phyloP scores from a whole-genome alignment of 768 basidiomycete species.

The Panaeolus papilionaceus region DNA sequence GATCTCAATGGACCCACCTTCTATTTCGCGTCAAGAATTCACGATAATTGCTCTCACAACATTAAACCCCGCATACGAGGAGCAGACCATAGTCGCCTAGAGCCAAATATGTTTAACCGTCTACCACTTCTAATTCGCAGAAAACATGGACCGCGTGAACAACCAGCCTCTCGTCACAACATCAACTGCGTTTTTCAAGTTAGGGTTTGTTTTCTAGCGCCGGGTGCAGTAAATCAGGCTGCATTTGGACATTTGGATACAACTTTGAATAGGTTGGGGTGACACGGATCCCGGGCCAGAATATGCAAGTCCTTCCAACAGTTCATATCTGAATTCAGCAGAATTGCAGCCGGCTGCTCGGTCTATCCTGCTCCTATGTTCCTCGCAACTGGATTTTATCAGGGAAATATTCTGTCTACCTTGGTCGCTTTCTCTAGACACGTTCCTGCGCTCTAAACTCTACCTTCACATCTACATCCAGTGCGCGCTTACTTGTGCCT shows the following conservation, averaged over 20 bases:
- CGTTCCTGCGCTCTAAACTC: not conserved
- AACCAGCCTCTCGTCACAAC: not conserved
- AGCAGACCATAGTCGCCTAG: too few species aligned
- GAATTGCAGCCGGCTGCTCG: slow-evolving; percentile 2
- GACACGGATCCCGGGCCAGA: not conserved
- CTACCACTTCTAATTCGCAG: not conserved
- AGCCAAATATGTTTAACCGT: not conserved
- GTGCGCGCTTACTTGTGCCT: too few species aligned
- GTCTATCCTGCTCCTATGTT: not conserved
- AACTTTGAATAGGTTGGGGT: not conserved
- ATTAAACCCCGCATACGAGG: not conserved
- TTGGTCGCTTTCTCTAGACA: not conserved
- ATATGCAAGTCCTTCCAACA: slow-evolving; percentile 15
- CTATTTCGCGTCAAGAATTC: too few species aligned
- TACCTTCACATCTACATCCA: too few species aligned
- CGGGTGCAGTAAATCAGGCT: not conserved
- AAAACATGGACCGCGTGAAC: too few species aligned
- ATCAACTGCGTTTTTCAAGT: not conserved
- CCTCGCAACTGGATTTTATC: not conserved
- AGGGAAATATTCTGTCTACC: not conserved
- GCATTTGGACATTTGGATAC: not conserved
- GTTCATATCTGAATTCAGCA: not conserved
- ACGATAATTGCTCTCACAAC: not conserved
- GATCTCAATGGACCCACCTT: too few species aligned
- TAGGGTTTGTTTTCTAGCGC: not conserved